Evolutionary conservation across 768 basidiomycete genomes (phyloP).

Genomic region (Naematelia aurantialba): DNA sequence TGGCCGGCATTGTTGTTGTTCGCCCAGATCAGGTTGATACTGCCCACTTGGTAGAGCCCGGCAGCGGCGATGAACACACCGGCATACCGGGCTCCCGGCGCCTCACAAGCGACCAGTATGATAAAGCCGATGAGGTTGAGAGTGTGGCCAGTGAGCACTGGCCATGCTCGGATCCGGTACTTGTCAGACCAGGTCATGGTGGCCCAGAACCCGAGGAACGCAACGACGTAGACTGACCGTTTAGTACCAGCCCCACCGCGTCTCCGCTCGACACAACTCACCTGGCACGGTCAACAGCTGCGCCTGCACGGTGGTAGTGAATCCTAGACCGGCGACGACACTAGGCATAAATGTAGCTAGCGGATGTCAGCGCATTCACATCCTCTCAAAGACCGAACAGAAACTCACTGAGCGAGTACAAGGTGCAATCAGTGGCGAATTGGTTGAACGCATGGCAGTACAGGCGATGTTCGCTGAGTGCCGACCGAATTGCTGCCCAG

Average conservation of each 20-base stretch:
- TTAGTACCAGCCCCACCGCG: too few species aligned
- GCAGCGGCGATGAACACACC: constrained; percentile 11
- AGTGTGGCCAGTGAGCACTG: constrained; percentile 1
- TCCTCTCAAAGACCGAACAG: background rate
- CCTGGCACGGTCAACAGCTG: constrained; percentile 40
- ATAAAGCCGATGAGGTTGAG: constrained; percentile 11
- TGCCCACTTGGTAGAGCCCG: constrained; percentile 7
- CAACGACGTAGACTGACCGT: constrained; percentile 38
- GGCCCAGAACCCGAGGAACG: constrained; percentile 24
- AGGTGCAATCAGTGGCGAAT: too few species aligned
- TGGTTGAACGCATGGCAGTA: background rate
- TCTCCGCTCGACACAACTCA: too few species aligned
- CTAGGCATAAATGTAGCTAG: constrained; percentile 24
- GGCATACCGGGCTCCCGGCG: constrained; percentile 14
- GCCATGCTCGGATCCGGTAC: constrained; percentile 12
- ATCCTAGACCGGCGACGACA: constrained; percentile 34
- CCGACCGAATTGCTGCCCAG: constrained; percentile 5
- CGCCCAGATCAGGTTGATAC: constrained; percentile 10
- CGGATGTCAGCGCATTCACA: background rate
- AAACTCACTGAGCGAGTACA: background rate
- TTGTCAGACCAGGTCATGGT: constrained; percentile 8
- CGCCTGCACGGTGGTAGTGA: constrained; percentile 21
- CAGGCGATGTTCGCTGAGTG: constrained; percentile 3
- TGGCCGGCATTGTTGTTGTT: constrained; percentile 14
- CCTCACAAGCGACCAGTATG: constrained; percentile 6